Evolutionary conservation across 805 yeast species (phyloP).

Genomic region (Torulaspora microellipsoides): DNA sequence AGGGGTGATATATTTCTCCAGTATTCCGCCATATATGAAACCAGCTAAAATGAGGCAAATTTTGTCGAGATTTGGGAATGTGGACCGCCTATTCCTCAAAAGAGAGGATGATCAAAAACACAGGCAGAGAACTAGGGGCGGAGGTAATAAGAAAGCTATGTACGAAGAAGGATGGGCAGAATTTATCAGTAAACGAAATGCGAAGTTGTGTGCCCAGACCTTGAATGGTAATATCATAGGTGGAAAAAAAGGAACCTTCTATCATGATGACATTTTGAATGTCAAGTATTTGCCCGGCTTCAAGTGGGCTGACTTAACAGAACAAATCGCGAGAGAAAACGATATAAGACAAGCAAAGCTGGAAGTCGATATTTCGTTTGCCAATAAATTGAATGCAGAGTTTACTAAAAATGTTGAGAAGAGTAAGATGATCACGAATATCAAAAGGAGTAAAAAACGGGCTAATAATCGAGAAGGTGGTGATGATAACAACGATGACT

Average conservation of each 20-base stretch:
- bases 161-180: slow-evolving; percentile 98
- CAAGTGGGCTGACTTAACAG: slow-evolving; percentile 93
- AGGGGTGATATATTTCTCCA: slow-evolving; percentile 90
- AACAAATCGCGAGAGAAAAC: slow-evolving; percentile 85
- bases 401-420: slow-evolving; percentile 81
- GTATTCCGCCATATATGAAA: slow-evolving; percentile 95
- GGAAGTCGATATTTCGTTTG: slow-evolving; percentile 84
- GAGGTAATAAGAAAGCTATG: slow-evolving; percentile 86
- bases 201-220: slow-evolving; percentile 81
- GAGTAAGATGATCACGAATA: slow-evolving; percentile 72
- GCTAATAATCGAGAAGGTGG: slow-evolving; percentile 15
- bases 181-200: slow-evolving; percentile 75
- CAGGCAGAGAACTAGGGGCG: slow-evolving; percentile 67
- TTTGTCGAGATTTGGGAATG: slow-evolving; percentile 72
- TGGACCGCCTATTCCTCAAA: slow-evolving; percentile 81
- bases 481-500: slow-evolving; percentile 28
- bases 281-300: slow-evolving; percentile 85
- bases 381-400: slow-evolving; percentile 77
- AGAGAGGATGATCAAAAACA: slow-evolving; percentile 73
- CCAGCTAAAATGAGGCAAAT: slow-evolving; percentile 86
- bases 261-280: slow-evolving; percentile 90
- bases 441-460: slow-evolving; percentile 38
- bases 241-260: slow-evolving; percentile 85
- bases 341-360: slow-evolving; percentile 84
- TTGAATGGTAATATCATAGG: slow-evolving; percentile 87